Evolutionary conservation across 768 basidiomycete genomes (phyloP).

Genomic region (Auriculariales sp.): DNA sequence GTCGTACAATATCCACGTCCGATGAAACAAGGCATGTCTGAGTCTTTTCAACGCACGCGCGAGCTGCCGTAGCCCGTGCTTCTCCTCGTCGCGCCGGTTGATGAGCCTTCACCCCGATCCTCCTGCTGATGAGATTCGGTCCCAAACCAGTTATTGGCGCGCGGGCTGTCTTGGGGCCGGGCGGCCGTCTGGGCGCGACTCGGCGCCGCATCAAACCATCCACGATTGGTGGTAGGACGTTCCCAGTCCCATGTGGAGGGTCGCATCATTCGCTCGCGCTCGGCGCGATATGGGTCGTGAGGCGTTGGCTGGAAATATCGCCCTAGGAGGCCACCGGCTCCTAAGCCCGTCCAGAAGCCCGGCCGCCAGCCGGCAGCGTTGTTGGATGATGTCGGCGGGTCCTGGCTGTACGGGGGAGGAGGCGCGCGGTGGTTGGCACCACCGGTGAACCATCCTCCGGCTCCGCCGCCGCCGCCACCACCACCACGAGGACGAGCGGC

Average conservation of each 20-base stretch:
- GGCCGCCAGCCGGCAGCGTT: slow-evolving; percentile 35
- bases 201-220: slow-evolving; percentile 48
- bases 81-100: slow-evolving; percentile 55
- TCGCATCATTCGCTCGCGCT: slow-evolving; percentile 6
- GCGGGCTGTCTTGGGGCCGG: slow-evolving; percentile 4
- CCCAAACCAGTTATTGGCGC: slow-evolving; percentile 16
- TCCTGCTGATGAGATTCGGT: slow-evolving; percentile 15
- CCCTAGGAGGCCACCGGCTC: slow-evolving; percentile 40
- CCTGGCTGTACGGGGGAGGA: slow-evolving; percentile 43
- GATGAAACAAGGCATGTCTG: no score
- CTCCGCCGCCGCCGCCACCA: slow-evolving; percentile 22
- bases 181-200: slow-evolving; percentile 10
- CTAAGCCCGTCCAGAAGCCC: slow-evolving; percentile 80
- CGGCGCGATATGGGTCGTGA: slow-evolving; percentile 27
- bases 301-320: slow-evolving; percentile 27
- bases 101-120: slow-evolving; percentile 56
- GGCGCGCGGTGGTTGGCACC: slow-evolving; percentile 22
- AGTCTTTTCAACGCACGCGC: slow-evolving; percentile 43
- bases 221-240: slow-evolving; percentile 16
- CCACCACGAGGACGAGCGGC: slow-evolving; percentile 18
- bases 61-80: slow-evolving; percentile 76
- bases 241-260: slow-evolving; percentile 8
- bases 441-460: slow-evolving; percentile 39
- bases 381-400: slow-evolving; percentile 17
- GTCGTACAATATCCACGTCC: no score